Evolutionary conservation across 176 grass and related monocot species (phyloP).

Genomic region (Puccinellia tenuiflora): DNA sequence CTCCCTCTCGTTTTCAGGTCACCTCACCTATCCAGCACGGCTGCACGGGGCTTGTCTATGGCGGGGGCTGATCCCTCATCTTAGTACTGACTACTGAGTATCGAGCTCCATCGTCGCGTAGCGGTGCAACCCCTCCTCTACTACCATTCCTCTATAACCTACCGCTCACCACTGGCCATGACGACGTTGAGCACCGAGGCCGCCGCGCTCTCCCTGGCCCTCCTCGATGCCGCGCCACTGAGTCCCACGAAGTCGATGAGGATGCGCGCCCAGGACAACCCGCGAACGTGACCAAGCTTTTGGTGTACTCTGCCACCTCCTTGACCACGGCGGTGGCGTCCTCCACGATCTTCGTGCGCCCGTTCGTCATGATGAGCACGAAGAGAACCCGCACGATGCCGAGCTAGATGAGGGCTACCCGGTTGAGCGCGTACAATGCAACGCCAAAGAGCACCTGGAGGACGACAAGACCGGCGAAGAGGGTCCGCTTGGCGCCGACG

Average conservation of each 20-base stretch:
- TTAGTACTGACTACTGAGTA: too few relatives aligned
- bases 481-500: conserved; percentile 42
- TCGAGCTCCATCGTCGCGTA: conserved; percentile 33
- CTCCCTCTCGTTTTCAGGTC: too few relatives aligned
- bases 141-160: conserved; percentile 35
- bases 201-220: conserved; percentile 63
- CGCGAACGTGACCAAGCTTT: conserved; percentile 61
- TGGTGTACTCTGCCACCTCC: conserved; percentile 74
- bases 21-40: too few relatives aligned
- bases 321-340: conserved; percentile 73
- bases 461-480: conserved; percentile 50
- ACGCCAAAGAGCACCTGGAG: conserved; percentile 77
- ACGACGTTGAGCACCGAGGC: conserved; percentile 78
- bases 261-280: conserved; percentile 58
- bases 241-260: conserved; percentile 63
- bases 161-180: conserved; percentile 51
- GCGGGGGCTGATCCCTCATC: too few relatives aligned
- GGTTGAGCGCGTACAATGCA: too few relatives aligned
- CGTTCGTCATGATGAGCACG: conserved; percentile 54
- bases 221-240: not conserved
- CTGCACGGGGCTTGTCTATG: too few relatives aligned
- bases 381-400: conserved; percentile 58
- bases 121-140: conserved; percentile 1
- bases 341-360: conserved; percentile 57
- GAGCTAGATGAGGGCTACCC: conserved; percentile 39